Base-by-base conservation (phyloP, 306 rosid genomes). In the Erythrophleum fordii region DNA sequence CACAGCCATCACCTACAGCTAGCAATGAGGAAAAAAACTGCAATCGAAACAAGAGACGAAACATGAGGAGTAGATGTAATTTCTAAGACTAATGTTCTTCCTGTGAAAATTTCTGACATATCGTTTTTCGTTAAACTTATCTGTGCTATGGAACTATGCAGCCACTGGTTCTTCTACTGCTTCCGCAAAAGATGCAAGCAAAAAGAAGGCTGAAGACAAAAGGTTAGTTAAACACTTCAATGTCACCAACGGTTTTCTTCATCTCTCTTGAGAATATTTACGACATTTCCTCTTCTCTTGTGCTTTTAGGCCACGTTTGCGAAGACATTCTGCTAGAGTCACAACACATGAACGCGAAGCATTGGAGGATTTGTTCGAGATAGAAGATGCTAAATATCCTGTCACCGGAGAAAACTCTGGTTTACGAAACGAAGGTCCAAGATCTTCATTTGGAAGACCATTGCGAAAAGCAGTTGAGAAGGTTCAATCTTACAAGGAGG, bases 371-470 rank as follows among this genome's bases (percentile, higher is more conserved):
- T 84, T 85, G 60, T 90, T 90, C 64, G 92, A 92, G 80, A 82
- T 85, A 73, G 94, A 90, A 25, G 88, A 90, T 51, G 87, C 78
- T 20, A 87, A 73, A 23, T 53, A 80, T 66, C 17, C 64, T 5
- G 64, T 20, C 77, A 79, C 66, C 66, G 88, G 80, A 79, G 76
- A 85, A 60, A 78, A n/a, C 23, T 55, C 75, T 37, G 37, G 20
- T 51, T 69, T 59, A 51, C 87, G 79, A 79, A 73, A 71, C 37
- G 91, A 88, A 84, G 72, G 81, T 25, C 86, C 81, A 53, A 85
- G 91, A 69, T 65, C 78, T 77, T 90, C 95, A 35, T 73, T 91
- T 6, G 95, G 95, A 83, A 93, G 91, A 73, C 92, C 97, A 5
- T 11, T 73, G 80, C 77, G 89, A 53, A 89, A 80, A 60, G 94